Conservation (phyloP, 2,329 filamentous ascomycete genomes). For the Dryadomyces quercus-mongolicae region DNA sequence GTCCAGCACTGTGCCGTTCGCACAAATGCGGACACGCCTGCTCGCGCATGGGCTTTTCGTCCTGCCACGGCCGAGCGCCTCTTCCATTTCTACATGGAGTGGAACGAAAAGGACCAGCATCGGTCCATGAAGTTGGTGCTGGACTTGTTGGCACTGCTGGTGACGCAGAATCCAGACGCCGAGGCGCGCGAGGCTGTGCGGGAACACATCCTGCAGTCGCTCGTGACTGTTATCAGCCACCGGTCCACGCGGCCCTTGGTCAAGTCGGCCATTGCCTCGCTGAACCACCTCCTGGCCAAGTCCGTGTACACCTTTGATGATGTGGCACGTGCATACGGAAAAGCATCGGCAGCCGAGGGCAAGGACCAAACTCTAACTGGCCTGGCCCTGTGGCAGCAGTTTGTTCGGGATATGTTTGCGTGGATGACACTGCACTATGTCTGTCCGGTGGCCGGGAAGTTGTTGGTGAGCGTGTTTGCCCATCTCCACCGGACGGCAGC, state of each 20-base stretch:
- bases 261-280: conserved; percentile 56
- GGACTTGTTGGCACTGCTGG: conserved; percentile 41
- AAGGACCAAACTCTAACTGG: background rate
- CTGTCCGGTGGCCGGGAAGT: conserved; percentile 47
- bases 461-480: conserved; percentile 45
- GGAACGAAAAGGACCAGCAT: conserved; percentile 54
- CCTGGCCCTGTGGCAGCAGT: conserved; percentile 17
- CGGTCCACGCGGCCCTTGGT: conserved; percentile 50
- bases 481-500: conserved; percentile 24
- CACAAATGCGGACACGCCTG: conserved; percentile 25
- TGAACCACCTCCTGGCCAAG: conserved; percentile 55
- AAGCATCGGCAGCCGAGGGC: conserved; percentile 13
- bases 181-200: conserved; percentile 27
- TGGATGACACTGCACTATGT: conserved; percentile 46
- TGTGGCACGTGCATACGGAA: conserved; percentile 29
- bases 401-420: conserved; percentile 23
- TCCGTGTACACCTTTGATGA: conserved; percentile 37
- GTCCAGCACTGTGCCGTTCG: conserved; percentile 43
- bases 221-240: conserved; percentile 47
- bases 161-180: conserved; percentile 35
- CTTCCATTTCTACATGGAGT: conserved; percentile 53
- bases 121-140: conserved; percentile 51
- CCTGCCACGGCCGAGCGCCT: conserved; percentile 33
- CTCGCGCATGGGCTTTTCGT: conserved; percentile 40
- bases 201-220: conserved; percentile 32